Conservation (phyloP, 2,329 filamentous ascomycete genomes). For the Trichoderma polysporum region DNA sequence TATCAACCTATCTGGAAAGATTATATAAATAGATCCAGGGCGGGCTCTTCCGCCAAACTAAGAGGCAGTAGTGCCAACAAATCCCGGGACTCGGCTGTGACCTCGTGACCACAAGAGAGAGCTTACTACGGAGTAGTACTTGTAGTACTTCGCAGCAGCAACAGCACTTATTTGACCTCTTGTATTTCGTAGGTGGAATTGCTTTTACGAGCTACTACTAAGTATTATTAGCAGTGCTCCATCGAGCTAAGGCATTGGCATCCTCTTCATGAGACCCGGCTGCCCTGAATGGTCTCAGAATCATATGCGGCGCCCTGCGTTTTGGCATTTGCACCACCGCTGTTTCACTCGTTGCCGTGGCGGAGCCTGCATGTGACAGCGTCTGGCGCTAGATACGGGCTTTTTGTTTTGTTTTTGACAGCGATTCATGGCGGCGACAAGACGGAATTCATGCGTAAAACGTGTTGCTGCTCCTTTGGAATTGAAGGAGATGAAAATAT, state of each 20-base stretch:
- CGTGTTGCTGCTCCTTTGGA: background rate
- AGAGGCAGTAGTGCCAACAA: background rate
- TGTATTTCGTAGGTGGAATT: too few species aligned
- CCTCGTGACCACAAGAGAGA: constrained; percentile 10
- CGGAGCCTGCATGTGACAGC: constrained; percentile 6
- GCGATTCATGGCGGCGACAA: background rate
- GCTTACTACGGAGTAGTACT: background rate
- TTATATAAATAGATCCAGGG: constrained; percentile 1
- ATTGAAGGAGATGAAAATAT: constrained; percentile 4
- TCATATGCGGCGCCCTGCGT: constrained; percentile 5
- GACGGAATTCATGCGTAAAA: background rate
- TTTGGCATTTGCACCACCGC: constrained; percentile 18
- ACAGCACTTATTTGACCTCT: too few species aligned
- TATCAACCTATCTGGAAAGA: background rate
- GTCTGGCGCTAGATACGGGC: background rate
- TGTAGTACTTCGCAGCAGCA: background rate
- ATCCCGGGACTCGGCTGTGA: constrained; percentile 1
- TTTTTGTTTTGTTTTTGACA: background rate
- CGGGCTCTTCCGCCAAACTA: background rate
- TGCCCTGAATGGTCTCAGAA: constrained; percentile 8
- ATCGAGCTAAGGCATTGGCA: background rate
- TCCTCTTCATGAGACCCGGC: background rate
- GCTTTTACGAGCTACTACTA: background rate
- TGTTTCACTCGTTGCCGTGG: constrained; percentile 21
- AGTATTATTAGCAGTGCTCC: background rate